Evolutionary conservation across 805 yeast genomes (phyloP).

Genomic region (Hanseniaspora meyeri): DNA sequence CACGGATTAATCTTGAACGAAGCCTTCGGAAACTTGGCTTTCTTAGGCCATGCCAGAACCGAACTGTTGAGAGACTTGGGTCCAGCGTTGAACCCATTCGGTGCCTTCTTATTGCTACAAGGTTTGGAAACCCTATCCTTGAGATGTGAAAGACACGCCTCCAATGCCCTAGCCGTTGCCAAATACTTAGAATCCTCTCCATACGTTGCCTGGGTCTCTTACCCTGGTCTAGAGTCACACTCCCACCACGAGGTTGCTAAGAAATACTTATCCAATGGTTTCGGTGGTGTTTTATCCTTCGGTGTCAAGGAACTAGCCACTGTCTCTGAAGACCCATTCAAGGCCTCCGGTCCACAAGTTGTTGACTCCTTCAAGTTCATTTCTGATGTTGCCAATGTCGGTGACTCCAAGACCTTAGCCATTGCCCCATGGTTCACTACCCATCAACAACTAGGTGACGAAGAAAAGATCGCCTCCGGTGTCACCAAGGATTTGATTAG

Average conservation of each 20-base stretch:
- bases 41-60: conserved; percentile 64
- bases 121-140: conserved; percentile 90
- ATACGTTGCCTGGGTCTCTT: conserved; percentile 79
- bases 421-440: conserved; percentile 95
- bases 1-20: conserved; percentile 79
- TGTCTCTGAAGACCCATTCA: conserved; percentile 38
- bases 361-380: conserved; percentile 78
- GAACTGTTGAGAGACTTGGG: conserved; percentile 88
- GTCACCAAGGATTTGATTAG: conserved; percentile 82
- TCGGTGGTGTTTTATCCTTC: conserved; percentile 79
- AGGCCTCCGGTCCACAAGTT: conserved; percentile 68
- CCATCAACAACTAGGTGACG: conserved; percentile 77
- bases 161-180: conserved; percentile 72
- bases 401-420: conserved; percentile 89
- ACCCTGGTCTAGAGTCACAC: conserved; percentile 74
- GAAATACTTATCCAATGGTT: conserved; percentile 68
- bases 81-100: conserved; percentile 79
- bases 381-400: conserved; percentile 90
- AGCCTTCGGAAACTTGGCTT: conserved; percentile 69
- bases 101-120: conserved; percentile 70
- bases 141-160: conserved; percentile 84
- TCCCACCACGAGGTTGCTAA: conserved; percentile 70
- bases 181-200: conserved; percentile 57
- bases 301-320: conserved; percentile 59
- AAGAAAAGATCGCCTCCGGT: conserved; percentile 72